A percentile compares a stretch with the other conserved stretches of the same genome.
phyloP scores from a whole-genome alignment of 164 flowering plant species.

The Protea cynaroides region DNA sequence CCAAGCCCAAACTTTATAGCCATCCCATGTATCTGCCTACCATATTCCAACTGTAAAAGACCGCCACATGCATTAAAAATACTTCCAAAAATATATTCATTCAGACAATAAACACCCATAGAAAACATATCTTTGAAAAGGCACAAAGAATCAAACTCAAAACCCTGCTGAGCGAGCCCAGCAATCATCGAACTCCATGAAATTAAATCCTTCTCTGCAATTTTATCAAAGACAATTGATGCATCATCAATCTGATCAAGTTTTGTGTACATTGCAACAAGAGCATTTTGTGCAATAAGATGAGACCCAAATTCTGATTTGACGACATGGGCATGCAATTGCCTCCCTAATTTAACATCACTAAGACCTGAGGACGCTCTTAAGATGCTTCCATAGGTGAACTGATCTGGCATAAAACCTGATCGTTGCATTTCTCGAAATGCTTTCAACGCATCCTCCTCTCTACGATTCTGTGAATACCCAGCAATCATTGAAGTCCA shows the following conservation, averaged over 20 bases:
- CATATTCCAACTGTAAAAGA: slow-evolving; percentile 37
- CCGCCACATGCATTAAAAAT: slow-evolving; percentile 56
- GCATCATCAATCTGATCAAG: no score
- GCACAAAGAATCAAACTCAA: slow-evolving; percentile 39
- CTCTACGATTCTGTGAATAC: slow-evolving; percentile 44
- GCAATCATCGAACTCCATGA: no score
- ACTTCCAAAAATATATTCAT: slow-evolving; percentile 68
- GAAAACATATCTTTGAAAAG: slow-evolving; percentile 49
- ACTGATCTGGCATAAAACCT: slow-evolving; percentile 50
- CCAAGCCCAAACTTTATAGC: slow-evolving; percentile 50
- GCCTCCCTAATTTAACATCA: slow-evolving; percentile 39
- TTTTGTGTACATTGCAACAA: no score
- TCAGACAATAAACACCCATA: slow-evolving; percentile 35
- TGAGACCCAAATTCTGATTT: slow-evolving; percentile 40
- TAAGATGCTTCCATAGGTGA: slow-evolving; percentile 47
- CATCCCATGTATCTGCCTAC: slow-evolving; percentile 54
- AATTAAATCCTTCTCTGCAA: no score
- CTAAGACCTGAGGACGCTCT: slow-evolving; percentile 43
- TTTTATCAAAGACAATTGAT: no score
- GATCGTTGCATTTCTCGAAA: slow-evolving; percentile 38
- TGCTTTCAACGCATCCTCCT: slow-evolving; percentile 34
- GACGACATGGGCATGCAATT: slow-evolving; percentile 49
- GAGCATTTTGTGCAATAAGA: slow-evolving; percentile 49
- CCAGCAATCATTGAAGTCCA: slow-evolving; percentile 72
- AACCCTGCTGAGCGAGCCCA: slow-evolving; percentile 31